Percentiles rank a stretch among this genome's conserved stretches.
Evolutionary conservation across 2,329 filamentous ascomycete genomes (phyloP).

Genomic region (Verticillium klebahnii): DNA sequence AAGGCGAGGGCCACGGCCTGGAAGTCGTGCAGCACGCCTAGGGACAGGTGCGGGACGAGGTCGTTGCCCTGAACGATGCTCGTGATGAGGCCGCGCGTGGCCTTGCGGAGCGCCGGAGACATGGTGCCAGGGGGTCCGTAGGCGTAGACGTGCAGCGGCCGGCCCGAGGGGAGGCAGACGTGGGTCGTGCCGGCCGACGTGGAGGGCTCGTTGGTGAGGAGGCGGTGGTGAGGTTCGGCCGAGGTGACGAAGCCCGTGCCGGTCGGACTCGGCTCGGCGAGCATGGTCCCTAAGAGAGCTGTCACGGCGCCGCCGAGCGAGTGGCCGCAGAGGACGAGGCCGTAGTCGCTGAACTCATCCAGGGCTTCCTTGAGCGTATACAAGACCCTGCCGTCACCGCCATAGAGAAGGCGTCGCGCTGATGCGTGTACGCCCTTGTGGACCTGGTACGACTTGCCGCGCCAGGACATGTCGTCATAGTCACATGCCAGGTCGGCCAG

Average conservation of each 20-base stretch:
- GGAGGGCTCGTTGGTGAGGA: slow-evolving; percentile 17
- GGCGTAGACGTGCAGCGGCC: slow-evolving; percentile 74
- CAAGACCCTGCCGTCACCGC: slow-evolving; percentile 62
- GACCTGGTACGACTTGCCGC: slow-evolving; percentile 61
- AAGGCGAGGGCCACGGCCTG: slow-evolving; percentile 69
- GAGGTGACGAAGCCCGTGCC: slow-evolving; percentile 61
- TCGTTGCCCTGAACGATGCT: slow-evolving; percentile 70
- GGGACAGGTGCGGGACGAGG: slow-evolving; percentile 67
- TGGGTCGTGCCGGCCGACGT: slow-evolving; percentile 23
- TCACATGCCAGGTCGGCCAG: slow-evolving; percentile 71
- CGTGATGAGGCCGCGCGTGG: slow-evolving; percentile 70
- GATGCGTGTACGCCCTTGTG: slow-evolving; percentile 73
- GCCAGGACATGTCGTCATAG: slow-evolving; percentile 62
- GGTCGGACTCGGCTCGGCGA: slow-evolving; percentile 55
- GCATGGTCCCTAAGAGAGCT: slow-evolving; percentile 64
- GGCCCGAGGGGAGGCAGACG: slow-evolving; percentile 57
- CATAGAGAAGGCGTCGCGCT: slow-evolving; percentile 61
- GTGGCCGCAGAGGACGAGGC: slow-evolving; percentile 65
- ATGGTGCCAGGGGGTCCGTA: slow-evolving; percentile 72
- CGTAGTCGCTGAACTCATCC: slow-evolving; percentile 63
- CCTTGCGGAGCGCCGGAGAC: slow-evolving; percentile 63
- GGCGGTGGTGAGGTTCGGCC: slow-evolving; percentile 37
- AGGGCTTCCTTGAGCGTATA: slow-evolving; percentile 61
- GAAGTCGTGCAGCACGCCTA: slow-evolving; percentile 70
- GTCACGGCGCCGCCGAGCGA: slow-evolving; percentile 67